Base-by-base conservation (phyloP, 768 basidiomycete genomes). In the Exsudoporus frostii region DNA sequence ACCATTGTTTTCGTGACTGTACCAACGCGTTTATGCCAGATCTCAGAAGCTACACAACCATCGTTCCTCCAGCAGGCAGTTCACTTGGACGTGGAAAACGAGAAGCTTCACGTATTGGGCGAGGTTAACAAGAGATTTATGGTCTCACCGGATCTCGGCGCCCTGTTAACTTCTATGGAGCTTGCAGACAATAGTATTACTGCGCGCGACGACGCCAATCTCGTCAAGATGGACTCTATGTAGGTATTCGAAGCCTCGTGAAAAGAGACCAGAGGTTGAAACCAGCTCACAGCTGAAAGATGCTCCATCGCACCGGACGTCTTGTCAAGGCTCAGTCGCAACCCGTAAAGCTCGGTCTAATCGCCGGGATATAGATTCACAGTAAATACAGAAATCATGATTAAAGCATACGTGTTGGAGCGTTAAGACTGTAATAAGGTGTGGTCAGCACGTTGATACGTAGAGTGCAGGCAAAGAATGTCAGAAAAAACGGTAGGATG, bases 1-100 rank as follows among this genome's bases (percentile, higher is more conserved):
- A n/a, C 11, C 30, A 13, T 6, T 25, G 4, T 36, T 45, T 45
- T 48, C 22, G 5, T 36, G 45, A 34, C 20, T 17, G 6, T 33
- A 25, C 48, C 51, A 6, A 63, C 13, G 7, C 25, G 8, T 46
- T 36, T 27, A 48, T 40, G 33, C 62, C 91, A 66, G 93, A 86
- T 96, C 30, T 83, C 80, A 17, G 83, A 88, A 10, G 90, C 86
- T 8, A 92, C 90, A 2, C 88, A 87, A 50, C 84, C 92, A 1
- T 88, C 91, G 0, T 96, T 96, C 69, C 78, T 95, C 3, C 91
- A 95, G 66, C 92, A 96, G 51, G 88, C 89, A 7, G 86, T 90
- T 19, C 79, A 85, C 60, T 64, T 96, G 27, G 85, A 96, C 65
- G 63, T 72, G 47, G 70, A 70, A 36, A 72, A 76, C 19, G 87